These are phyloP conservation scores for Erigeron canadensis DNA, from an alignment of 129 eudicot genomes.

Conservation along the genomic window DNA sequence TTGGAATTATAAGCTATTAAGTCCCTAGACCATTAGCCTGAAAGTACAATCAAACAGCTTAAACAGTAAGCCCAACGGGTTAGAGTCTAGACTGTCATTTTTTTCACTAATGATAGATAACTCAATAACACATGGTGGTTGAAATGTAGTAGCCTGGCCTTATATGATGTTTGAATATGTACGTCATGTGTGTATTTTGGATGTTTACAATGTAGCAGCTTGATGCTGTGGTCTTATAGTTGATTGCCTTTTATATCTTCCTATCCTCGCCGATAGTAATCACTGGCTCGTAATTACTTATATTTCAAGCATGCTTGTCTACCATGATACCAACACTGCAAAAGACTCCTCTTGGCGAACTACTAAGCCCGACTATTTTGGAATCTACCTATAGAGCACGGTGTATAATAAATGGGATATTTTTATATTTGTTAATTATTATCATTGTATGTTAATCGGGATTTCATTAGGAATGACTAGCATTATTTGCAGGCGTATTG, in stretches of 20 bases:
- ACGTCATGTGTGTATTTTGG: constrained; percentile 5
- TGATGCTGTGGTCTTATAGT: constrained; percentile 1
- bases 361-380: background rate
- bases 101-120: background rate
- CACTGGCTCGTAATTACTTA: background rate
- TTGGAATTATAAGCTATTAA: constrained; percentile 2
- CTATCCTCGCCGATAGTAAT: background rate
- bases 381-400: background rate
- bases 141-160: background rate
- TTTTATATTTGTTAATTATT: background rate
- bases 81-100: background rate
- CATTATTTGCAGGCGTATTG: constrained; percentile 85
- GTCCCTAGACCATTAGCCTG: constrained; percentile 3
- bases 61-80: constrained; percentile 2
- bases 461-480: constrained; percentile 3
- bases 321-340: background rate
- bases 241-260: constrained; percentile 1
- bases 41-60: constrained; percentile 9
- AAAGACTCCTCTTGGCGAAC: background rate
- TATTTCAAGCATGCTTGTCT: background rate
- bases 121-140: background rate
- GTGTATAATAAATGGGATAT: constrained; percentile 1
- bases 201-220: background rate
- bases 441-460: constrained; percentile 12
- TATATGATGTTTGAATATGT: constrained; percentile 20